A percentile compares a stretch with the other conserved stretches of the same genome.
Evolutionary conservation across 495 filamentous ascomycete genomes (phyloP).

Genomic region (Rusavskia elegans): DNA sequence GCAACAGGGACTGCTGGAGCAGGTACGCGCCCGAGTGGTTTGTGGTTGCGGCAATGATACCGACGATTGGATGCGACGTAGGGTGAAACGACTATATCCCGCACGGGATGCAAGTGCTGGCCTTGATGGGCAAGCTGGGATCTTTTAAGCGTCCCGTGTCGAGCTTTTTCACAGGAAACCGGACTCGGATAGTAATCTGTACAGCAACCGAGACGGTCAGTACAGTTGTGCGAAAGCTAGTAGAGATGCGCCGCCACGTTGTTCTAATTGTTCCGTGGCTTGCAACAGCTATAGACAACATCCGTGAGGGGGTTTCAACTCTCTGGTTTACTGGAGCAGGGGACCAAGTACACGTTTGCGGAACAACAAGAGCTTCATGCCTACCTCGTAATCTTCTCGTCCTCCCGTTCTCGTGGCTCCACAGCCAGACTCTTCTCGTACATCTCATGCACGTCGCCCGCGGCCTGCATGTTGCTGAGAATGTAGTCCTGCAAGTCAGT

Average conservation of each 20-base stretch:
- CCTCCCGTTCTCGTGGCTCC: slow-evolving; percentile 88
- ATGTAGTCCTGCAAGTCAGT: slow-evolving; percentile 95
- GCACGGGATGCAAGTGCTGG: neutral
- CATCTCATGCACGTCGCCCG: slow-evolving; percentile 96
- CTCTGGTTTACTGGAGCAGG: too few relatives aligned
- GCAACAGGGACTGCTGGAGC: too few relatives aligned
- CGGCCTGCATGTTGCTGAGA: slow-evolving; percentile 80
- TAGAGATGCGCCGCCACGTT: too few relatives aligned
- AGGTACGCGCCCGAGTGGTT: too few relatives aligned
- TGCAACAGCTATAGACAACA: neutral
- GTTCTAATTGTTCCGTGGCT: neutral
- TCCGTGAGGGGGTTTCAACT: too few relatives aligned
- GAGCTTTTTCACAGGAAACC: slow-evolving; percentile 38
- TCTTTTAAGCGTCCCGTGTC: neutral
- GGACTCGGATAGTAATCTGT: slow-evolving; percentile 57
- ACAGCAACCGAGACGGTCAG: slow-evolving; percentile 10
- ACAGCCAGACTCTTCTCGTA: slow-evolving; percentile 87
- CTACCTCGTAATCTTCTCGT: slow-evolving; percentile 82
- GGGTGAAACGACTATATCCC: too few relatives aligned
- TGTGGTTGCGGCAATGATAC: too few relatives aligned
- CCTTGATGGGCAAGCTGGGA: too few relatives aligned
- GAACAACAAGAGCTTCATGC: slow-evolving; percentile 1
- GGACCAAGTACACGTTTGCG: slow-evolving; percentile 7
- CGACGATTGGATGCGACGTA: too few relatives aligned
- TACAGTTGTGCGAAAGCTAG: neutral